These are phyloP conservation scores for Diversispora epigaea DNA, from an alignment of 192 early-diverging fungal genomes.

Conservation along the genomic window DNA sequence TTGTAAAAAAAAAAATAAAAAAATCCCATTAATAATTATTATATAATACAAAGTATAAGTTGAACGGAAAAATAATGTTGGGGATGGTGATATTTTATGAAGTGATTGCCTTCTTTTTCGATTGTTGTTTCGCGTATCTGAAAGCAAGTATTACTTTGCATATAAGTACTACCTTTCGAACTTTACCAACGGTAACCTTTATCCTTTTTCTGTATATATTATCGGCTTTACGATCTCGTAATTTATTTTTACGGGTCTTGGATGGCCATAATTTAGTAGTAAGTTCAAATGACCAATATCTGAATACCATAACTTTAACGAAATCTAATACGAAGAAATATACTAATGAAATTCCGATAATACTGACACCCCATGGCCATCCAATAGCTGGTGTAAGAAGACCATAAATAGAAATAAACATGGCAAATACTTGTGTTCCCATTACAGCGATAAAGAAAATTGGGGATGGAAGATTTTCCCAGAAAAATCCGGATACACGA, in stretches of 20 bases:
- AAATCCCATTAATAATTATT: too few species aligned
- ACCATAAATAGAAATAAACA: slow-evolving; percentile 74
- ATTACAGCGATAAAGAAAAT: slow-evolving; percentile 79
- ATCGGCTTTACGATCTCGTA: slow-evolving; percentile 54
- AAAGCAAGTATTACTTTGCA: slow-evolving; percentile 41
- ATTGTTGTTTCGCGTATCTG: background rate
- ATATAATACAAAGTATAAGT: too few species aligned
- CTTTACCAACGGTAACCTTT: slow-evolving; percentile 41
- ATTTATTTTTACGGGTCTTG: slow-evolving; percentile 56
- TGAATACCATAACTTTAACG: slow-evolving; percentile 88
- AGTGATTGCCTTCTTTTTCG: background rate
- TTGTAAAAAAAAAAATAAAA: too few species aligned
- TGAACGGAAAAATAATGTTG: too few species aligned
- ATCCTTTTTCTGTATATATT: slow-evolving; percentile 51
- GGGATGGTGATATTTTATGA: too few species aligned
- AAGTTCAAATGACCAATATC: slow-evolving; percentile 85
- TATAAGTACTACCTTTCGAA: slow-evolving; percentile 42
- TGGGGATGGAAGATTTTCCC: slow-evolving; percentile 79
- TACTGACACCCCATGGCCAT: slow-evolving; percentile 67
- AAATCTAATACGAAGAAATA: slow-evolving; percentile 84
- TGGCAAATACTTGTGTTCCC: slow-evolving; percentile 88
- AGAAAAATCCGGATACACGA: slow-evolving; percentile 81
- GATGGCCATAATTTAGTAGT: slow-evolving; percentile 84
- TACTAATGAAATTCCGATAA: slow-evolving; percentile 76
- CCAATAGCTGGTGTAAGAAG: slow-evolving; percentile 70